Base-by-base conservation (phyloP, 2,329 filamentous ascomycete genomes). In the Harringtonia aguacate region DNA sequence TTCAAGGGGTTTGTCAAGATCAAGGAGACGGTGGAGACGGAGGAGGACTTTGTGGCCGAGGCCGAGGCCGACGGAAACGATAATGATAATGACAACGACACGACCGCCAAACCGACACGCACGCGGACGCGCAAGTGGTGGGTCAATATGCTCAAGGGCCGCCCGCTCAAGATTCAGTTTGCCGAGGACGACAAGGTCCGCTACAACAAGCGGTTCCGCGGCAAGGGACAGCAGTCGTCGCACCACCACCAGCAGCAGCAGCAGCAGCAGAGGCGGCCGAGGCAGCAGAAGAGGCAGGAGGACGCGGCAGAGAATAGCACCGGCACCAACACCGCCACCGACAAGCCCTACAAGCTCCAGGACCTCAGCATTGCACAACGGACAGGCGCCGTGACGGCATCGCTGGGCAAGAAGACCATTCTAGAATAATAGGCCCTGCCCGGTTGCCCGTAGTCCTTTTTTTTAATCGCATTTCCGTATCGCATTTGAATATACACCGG, bases 191-290 rank as follows among this genome's bases (percentile, higher is more conserved):
- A 89, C 46, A 80, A 86, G 53, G 78, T 79, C 29, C 72, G 92
- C 46, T 98, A 98, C 64, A 90, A 90, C 69, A 98, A 97, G 72
- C 79, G 92, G 2, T 97, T 84, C 58, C 24, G 24, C 24, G 84
- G 86, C 51, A 90, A 89, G 61, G n/a, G n/a, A n/a, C 81, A 81
- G 34, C 74, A 40, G 71, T 72, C 67, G 18, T 66, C 64, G 50
- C 62, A 61, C 53, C 48, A 39, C 24, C 2, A 12, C 7, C 14
- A 30, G 10, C 35, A 17, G 27, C 28, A 31, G 20, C 27, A 20
- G 14, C 8, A 30, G 15, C 36, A 51, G 28, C 21, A 46, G 30
- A 15, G 50, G 14, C 15, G 30, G 15, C 42, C 39, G 54, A 54
- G 40, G 50, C 55, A 33, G 50, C 56, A 49, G 18, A 63, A 64